Evolutionary conservation across 2,329 filamentous ascomycete genomes (phyloP).

Genomic region (Beauveria sp.): DNA sequence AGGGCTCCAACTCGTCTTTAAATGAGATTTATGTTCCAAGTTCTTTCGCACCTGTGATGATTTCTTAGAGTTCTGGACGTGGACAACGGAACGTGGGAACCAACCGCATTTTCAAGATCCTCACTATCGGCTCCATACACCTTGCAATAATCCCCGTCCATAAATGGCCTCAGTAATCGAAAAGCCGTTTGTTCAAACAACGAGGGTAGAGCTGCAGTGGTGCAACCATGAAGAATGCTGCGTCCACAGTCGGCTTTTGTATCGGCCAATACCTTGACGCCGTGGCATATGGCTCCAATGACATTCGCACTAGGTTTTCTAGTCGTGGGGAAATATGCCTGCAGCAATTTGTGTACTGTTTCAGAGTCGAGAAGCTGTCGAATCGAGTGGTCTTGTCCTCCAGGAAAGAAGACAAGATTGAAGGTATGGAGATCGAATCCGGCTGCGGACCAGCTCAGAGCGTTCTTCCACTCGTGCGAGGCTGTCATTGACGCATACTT

Average conservation of each 20-base stretch:
- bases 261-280: constrained; percentile 41
- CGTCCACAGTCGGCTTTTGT: constrained; percentile 25
- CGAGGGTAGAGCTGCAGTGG: constrained; percentile 40
- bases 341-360: constrained; percentile 34
- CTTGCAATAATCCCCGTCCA: constrained; percentile 47
- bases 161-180: constrained; percentile 38
- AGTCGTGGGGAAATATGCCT: constrained; percentile 39
- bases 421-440: constrained; percentile 37
- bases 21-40: too few species aligned
- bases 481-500: constrained; percentile 35
- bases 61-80: too few species aligned
- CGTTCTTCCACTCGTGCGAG: constrained; percentile 33
- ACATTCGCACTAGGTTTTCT: constrained; percentile 32
- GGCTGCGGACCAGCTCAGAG: constrained; percentile 36
- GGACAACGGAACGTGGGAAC: too few species aligned
- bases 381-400: constrained; percentile 45
- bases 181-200: constrained; percentile 42
- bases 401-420: constrained; percentile 42
- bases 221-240: constrained; percentile 36
- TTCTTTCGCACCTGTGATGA: too few species aligned
- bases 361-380: constrained; percentile 42
- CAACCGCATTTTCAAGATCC: constrained; percentile 31
- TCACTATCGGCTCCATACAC: constrained; percentile 44
- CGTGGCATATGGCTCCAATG: constrained; percentile 44
- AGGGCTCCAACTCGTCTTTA: too few species aligned